Evolutionary conservation across 2,329 filamentous ascomycete genomes (phyloP).

Genomic region (Thyridium curvatum): DNA sequence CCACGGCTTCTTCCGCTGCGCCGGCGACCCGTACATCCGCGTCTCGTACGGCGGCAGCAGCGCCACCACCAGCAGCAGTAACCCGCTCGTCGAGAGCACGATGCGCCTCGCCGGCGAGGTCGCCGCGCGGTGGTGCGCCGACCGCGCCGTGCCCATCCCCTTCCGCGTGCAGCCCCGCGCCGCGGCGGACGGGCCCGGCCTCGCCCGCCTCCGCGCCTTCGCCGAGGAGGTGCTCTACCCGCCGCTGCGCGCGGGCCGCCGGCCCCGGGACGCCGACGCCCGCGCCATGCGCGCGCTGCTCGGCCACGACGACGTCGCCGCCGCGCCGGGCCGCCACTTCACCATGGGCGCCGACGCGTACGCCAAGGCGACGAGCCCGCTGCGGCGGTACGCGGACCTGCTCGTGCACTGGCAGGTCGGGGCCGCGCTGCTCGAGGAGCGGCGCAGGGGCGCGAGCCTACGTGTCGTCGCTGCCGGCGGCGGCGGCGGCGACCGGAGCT

Average conservation of each 20-base stretch:
- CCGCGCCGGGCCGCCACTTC: slow-evolving; percentile 48
- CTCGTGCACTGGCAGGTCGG: slow-evolving; percentile 63
- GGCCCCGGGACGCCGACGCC: slow-evolving; percentile 21
- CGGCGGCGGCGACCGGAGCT: slow-evolving; percentile 6
- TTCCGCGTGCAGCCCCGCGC: slow-evolving; percentile 46
- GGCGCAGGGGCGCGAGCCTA: slow-evolving; percentile 18
- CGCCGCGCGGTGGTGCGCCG: slow-evolving; percentile 53
- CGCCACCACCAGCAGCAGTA: slow-evolving; percentile 16
- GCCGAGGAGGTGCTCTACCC: slow-evolving; percentile 30
- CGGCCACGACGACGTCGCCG: slow-evolving; percentile 46
- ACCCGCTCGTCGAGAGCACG: slow-evolving; percentile 35
- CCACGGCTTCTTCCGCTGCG: slow-evolving; percentile 22
- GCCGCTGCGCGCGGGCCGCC: slow-evolving; percentile 24
- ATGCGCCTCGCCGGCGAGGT: slow-evolving; percentile 60
- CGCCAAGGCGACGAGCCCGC: slow-evolving; percentile 57
- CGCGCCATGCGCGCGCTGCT: slow-evolving; percentile 27
- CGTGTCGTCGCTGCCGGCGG: slow-evolving; percentile 14
- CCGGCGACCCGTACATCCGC: slow-evolving; percentile 45
- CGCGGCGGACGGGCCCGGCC: slow-evolving; percentile 26
- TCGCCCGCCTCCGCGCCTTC: slow-evolving; percentile 28
- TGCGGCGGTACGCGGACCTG: slow-evolving; percentile 59
- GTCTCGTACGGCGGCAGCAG: slow-evolving; percentile 23
- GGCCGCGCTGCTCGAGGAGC: slow-evolving; percentile 44
- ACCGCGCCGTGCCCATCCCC: slow-evolving; percentile 51
- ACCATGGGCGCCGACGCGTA: slow-evolving; percentile 55